Conservation (phyloP, 164 flowering plant genomes). For the Magnolia kwangsiensis region DNA sequence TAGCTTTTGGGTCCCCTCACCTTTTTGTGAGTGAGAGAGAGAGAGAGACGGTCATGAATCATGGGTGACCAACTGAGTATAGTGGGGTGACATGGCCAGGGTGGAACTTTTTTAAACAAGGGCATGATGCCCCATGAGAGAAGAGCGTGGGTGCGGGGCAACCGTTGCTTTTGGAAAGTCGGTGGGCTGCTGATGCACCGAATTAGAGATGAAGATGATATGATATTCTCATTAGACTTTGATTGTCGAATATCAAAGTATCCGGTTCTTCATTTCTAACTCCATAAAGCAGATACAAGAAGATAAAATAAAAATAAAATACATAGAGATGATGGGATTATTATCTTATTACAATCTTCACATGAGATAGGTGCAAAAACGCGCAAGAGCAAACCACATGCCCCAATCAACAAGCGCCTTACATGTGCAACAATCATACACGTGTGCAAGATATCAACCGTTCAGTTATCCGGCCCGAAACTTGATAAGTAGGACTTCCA, state of each 20-base stretch:
- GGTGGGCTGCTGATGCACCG: constrained; percentile 13
- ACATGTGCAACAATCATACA: no score
- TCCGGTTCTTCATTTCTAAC: neutral
- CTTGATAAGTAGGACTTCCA: no score
- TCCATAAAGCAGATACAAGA: neutral
- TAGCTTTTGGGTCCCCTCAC: neutral
- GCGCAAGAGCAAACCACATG: no score
- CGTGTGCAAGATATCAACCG: no score
- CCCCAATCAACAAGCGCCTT: no score
- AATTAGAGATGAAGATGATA: neutral
- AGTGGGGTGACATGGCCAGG: constrained; percentile 11
- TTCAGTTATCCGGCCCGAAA: no score
- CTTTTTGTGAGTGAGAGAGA: constrained; percentile 3
- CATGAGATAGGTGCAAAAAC: no score
- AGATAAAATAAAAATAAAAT: neutral
- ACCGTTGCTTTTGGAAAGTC: constrained; percentile 16
- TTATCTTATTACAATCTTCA: neutral
- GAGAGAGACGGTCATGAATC: neutral
- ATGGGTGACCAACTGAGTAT: neutral
- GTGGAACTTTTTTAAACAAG: constrained; percentile 13
- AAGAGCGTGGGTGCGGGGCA: constrained; percentile 13
- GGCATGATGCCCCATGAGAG: constrained; percentile 18
- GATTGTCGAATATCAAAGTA: neutral
- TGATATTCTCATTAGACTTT: constrained; percentile 10
- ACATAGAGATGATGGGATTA: neutral